phyloP scores from a whole-genome alignment of 2,329 filamentous ascomycete genomes.

The Didymella segeticola region DNA sequence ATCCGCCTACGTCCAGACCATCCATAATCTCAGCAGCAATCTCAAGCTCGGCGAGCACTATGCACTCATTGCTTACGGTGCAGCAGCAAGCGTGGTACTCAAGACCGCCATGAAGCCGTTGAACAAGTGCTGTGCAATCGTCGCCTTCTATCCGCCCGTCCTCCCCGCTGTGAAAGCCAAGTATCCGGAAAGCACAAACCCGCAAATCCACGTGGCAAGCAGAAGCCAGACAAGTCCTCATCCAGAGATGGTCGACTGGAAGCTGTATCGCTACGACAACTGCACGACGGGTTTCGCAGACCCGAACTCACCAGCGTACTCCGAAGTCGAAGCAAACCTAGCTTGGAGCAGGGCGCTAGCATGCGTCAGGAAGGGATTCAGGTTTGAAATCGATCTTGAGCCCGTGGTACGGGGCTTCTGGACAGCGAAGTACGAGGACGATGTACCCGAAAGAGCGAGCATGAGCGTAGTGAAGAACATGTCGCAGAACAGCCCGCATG shows the following conservation, averaged over 20 bases:
- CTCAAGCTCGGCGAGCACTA: conserved; percentile 49
- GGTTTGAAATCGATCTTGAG: conserved; percentile 46
- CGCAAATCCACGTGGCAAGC: conserved; percentile 52
- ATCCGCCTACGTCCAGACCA: conserved; percentile 39
- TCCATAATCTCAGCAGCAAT: conserved; percentile 49
- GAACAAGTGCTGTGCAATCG: conserved; percentile 49
- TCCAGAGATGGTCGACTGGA: conserved; percentile 47
- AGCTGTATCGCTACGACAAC: conserved; percentile 49
- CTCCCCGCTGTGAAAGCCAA: conserved; percentile 47
- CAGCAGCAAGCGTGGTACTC: conserved; percentile 51
- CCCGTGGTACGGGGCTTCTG: conserved; percentile 42
- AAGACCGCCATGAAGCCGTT: conserved; percentile 51
- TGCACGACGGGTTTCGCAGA: conserved; percentile 53
- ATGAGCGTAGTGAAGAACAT: conserved; percentile 41
- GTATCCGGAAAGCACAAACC: conserved; percentile 48
- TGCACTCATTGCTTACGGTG: conserved; percentile 49
- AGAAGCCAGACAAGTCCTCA: conserved; percentile 40
- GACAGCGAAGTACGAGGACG: conserved; percentile 43
- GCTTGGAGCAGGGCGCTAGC: conserved; percentile 53
- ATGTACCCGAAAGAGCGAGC: conserved; percentile 39
- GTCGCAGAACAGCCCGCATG: conserved; percentile 44
- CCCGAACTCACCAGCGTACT: conserved; percentile 46
- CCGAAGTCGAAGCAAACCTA: conserved; percentile 50
- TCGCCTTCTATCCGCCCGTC: conserved; percentile 53
- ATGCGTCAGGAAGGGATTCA: conserved; percentile 46